Base-by-base conservation (phyloP, 192 early-diverging fungal species). In the Entrophospora sp. region DNA sequence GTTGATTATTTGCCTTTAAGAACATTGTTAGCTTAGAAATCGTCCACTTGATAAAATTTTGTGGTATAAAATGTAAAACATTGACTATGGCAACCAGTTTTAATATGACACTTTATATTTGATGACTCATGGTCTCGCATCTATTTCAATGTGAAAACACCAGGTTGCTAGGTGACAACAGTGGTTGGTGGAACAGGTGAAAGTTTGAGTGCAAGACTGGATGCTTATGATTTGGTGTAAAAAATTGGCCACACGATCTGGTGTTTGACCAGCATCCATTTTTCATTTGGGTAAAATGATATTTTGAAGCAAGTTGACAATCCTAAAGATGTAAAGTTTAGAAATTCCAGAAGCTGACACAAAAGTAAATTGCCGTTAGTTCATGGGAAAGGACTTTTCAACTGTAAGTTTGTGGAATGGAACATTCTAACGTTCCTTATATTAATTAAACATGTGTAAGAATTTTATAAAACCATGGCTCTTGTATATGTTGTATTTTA, bases 281-380 rank as follows among this genome's bases (percentile, higher is more conserved):
- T 91, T 71, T 85, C 87, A 24, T 97, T 99, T 77, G 95, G 94
- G 61, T 94, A 99, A 74, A 95, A 92, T 73, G 88, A 95, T 30
- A 73, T 95, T 30, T 98, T 89, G 73, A 81, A 89, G 22, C 89
- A 93, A 22, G 77, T 89, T 27, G 75, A 78, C 57, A 91, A 92
- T 52, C 71, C 70, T 1, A 72, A 84, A 18, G 88, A 82, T 88
- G n/a, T 69, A 75, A 45, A 49, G n/a, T 89, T 6, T 81, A 83
- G 37, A 75, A 71, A n/a, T 71, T 91, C 49, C 93, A 98, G 71
- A 79, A 79, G 52, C 62, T 77, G 4, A 77, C 93, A 69, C 86
- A 92, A 67, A 81, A 79, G n/a, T n/a, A n/a, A n/a, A n/a, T n/a
- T n/a, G n/a, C n/a, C n/a, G n/a, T n/a, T n/a, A n/a, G n/a, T n/a